phyloP scores from a whole-genome alignment of 257 asterid genomes.

The Thymus mandschuricus region DNA sequence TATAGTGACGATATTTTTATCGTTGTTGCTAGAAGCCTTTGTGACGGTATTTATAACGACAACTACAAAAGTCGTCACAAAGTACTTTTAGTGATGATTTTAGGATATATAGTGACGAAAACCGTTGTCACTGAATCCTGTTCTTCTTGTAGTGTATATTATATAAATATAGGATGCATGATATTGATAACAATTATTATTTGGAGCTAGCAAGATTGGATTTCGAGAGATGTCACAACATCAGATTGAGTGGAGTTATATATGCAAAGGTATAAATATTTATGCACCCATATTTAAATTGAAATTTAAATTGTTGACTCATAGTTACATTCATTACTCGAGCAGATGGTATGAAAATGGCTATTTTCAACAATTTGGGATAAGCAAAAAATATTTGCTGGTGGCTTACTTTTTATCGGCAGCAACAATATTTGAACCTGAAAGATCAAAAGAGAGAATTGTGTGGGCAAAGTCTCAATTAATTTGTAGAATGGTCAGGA shows the following conservation, averaged over 20 bases:
- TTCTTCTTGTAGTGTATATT: too few relatives aligned
- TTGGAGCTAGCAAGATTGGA: slow-evolving; percentile 47
- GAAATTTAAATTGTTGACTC: background rate
- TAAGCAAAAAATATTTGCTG: slow-evolving; percentile 30
- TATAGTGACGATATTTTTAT: too few relatives aligned
- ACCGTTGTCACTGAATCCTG: too few relatives aligned
- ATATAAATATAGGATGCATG: slow-evolving; percentile 34
- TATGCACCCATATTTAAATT: background rate
- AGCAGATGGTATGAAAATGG: slow-evolving; percentile 40
- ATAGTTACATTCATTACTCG: background rate
- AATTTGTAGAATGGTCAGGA: slow-evolving; percentile 27
- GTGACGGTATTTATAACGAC: too few relatives aligned
- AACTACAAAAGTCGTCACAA: too few relatives aligned
- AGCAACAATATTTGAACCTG: slow-evolving; percentile 43
- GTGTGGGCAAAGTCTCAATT: slow-evolving; percentile 43
- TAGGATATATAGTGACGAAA: too few relatives aligned
- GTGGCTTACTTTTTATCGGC: slow-evolving; percentile 40
- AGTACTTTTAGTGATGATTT: too few relatives aligned
- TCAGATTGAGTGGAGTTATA: slow-evolving; percentile 35
- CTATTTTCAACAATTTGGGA: slow-evolving; percentile 27
- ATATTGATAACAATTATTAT: slow-evolving; percentile 38
- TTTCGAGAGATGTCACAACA: slow-evolving; percentile 42
- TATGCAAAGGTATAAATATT: slow-evolving; percentile 14
- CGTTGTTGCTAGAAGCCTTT: too few relatives aligned
- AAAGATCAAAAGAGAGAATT: slow-evolving; percentile 37